A percentile compares a stretch with the other conserved stretches of the same genome.
These are phyloP conservation scores for Cutaneotrichosporon cyanovorans DNA, from an alignment of 1,284 basidiomycete genomes.

Conservation along the genomic window DNA sequence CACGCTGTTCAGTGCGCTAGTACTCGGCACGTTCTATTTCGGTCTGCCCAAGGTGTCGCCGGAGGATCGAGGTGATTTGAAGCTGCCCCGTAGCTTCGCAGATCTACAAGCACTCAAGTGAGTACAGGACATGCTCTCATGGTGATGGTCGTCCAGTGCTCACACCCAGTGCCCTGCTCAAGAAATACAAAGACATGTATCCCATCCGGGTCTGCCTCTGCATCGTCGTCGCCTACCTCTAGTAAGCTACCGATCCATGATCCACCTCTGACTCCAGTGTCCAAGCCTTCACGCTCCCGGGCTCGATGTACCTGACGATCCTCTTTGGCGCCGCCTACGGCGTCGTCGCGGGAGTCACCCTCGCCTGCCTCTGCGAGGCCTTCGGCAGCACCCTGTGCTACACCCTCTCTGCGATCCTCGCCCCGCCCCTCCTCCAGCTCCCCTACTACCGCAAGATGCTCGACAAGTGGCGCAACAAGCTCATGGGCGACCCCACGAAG, in stretches of 20 bases:
- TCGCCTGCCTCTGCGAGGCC: slow-evolving; percentile 88
- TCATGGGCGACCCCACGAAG: slow-evolving; percentile 44
- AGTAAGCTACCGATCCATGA: slow-evolving; percentile 51
- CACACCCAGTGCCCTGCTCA: slow-evolving; percentile 56
- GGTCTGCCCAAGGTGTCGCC: slow-evolving; percentile 69
- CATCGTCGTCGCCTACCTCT: slow-evolving; percentile 81
- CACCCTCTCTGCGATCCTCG: slow-evolving; percentile 78
- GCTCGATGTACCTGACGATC: slow-evolving; percentile 97
- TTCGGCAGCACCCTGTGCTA: slow-evolving; percentile 89
- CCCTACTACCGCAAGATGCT: slow-evolving; percentile 59
- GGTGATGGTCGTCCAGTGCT: too few relatives aligned
- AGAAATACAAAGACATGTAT: slow-evolving; percentile 80
- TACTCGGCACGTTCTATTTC: slow-evolving; percentile 67
- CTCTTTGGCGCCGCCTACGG: slow-evolving; percentile 95
- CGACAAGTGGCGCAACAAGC: slow-evolving; percentile 43
- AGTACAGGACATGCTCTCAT: slow-evolving; percentile 12
- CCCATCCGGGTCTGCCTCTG: slow-evolving; percentile 72
- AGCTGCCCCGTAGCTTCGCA: slow-evolving; percentile 72
- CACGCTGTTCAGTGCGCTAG: slow-evolving; percentile 57
- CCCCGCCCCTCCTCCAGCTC: slow-evolving; percentile 75
- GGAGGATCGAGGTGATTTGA: slow-evolving; percentile 65
- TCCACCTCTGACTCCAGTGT: slow-evolving; percentile 52
- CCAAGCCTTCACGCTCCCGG: slow-evolving; percentile 92
- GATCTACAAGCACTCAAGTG: slow-evolving; percentile 72
- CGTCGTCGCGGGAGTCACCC: slow-evolving; percentile 73